phyloP scores from a whole-genome alignment of 1,284 basidiomycete species.

The Kwoniella shivajii region DNA sequence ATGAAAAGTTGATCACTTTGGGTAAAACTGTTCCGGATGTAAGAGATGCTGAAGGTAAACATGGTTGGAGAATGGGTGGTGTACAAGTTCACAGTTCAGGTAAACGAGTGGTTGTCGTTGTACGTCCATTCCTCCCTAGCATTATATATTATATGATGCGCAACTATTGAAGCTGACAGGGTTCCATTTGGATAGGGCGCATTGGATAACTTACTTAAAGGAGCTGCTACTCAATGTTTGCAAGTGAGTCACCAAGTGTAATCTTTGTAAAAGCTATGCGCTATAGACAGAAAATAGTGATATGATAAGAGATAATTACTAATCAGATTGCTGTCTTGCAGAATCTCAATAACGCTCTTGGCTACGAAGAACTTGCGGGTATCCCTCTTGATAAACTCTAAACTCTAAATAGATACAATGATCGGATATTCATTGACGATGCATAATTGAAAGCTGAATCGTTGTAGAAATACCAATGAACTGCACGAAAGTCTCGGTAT shows the following conservation, averaged over 20 bases:
- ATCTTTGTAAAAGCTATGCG: neutral
- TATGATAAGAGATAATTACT: too few species aligned
- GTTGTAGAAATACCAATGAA: too few species aligned
- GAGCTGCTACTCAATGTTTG: constrained; percentile 95
- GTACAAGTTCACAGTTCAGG: constrained; percentile 89
- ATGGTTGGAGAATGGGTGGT: constrained; percentile 89
- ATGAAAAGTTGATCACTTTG: constrained; percentile 72
- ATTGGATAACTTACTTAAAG: constrained; percentile 94
- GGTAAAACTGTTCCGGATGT: constrained; percentile 74
- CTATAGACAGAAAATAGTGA: too few species aligned
- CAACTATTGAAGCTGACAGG: too few species aligned
- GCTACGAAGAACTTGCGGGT: constrained; percentile 86
- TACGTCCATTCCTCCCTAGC: neutral
- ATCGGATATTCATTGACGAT: too few species aligned
- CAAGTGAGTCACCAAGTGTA: constrained; percentile 63
- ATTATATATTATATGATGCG: too few species aligned
- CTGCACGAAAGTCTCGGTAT: too few species aligned
- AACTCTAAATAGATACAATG: neutral
- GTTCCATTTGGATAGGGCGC: too few species aligned
- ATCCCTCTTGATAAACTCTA: constrained; percentile 61
- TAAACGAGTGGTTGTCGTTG: constrained; percentile 64
- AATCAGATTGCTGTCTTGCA: constrained; percentile 45
- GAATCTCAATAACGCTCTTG: constrained; percentile 94
- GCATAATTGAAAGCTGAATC: too few species aligned
- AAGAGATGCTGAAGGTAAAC: constrained; percentile 73